Percentiles rank a stretch among this genome's conserved stretches.
These are phyloP conservation scores for Sphaerulina vaccinii DNA, from an alignment of 2,329 filamentous ascomycete genomes.

Conservation along the genomic window DNA sequence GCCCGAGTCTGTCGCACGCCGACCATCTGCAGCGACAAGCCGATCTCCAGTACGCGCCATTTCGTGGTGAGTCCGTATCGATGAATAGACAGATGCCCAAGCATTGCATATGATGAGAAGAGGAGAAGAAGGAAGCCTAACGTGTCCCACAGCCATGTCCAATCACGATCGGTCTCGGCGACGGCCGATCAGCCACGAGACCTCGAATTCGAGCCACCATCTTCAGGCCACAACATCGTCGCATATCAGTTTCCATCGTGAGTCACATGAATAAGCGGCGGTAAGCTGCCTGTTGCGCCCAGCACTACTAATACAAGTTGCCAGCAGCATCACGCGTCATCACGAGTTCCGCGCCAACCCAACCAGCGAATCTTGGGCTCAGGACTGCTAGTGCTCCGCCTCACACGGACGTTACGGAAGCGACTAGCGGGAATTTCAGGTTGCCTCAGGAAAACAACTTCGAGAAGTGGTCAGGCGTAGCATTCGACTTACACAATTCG, in stretches of 20 bases:
- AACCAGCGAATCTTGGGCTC: constrained; percentile 1
- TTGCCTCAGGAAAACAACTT: constrained; percentile 6
- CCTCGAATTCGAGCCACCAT: constrained; percentile 6
- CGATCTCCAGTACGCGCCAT: not conserved
- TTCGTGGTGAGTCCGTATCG: not conserved
- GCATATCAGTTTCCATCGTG: not conserved
- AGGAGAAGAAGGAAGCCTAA: not conserved
- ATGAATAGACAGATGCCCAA: not conserved
- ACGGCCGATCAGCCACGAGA: constrained; percentile 7
- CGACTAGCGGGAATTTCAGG: constrained; percentile 1
- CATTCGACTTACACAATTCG: not conserved
- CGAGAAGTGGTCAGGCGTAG: not conserved
- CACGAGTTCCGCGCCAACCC: not conserved
- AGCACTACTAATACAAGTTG: not conserved
- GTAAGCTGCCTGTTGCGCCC: constrained; percentile 6
- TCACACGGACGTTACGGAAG: not conserved
- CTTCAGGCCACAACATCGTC: constrained; percentile 1
- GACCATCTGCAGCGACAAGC: not conserved
- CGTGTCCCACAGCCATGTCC: constrained; percentile 1
- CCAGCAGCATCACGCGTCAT: constrained; percentile 7
- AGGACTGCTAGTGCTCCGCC: constrained; percentile 6
- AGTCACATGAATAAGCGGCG: not conserved
- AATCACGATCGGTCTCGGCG: not conserved
- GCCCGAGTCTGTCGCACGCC: not conserved
- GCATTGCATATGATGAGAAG: not conserved